phyloP scores from a whole-genome alignment of 2,329 filamentous ascomycete species.

The Cercospora janseana region DNA sequence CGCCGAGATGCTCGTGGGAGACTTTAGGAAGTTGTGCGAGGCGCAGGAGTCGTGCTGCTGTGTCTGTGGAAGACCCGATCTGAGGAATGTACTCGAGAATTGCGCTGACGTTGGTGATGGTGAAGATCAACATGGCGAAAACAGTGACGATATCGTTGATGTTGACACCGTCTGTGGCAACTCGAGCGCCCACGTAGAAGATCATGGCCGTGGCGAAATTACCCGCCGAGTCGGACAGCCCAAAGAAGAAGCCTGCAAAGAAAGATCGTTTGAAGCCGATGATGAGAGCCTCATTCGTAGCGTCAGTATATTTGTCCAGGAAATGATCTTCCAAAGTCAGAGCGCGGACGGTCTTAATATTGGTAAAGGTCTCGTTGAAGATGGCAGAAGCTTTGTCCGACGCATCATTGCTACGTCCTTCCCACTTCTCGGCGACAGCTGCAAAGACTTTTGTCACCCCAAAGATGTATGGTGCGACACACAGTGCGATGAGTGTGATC shows the following conservation, averaged over 20 bases:
- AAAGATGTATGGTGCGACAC: constrained; percentile 66
- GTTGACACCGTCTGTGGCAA: constrained; percentile 55
- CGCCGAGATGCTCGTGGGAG: constrained; percentile 60
- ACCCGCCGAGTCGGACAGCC: constrained; percentile 70
- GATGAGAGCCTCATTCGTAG: constrained; percentile 53
- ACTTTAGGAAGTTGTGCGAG: constrained; percentile 61
- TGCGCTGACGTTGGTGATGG: constrained; percentile 68
- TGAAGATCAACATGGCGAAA: constrained; percentile 80
- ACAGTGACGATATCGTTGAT: constrained; percentile 67
- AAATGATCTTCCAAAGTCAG: constrained; percentile 74
- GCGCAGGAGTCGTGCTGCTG: constrained; percentile 68
- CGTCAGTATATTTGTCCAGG: constrained; percentile 57
- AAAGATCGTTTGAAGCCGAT: constrained; percentile 65
- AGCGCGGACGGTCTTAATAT: constrained; percentile 74
- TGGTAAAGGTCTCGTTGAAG: constrained; percentile 72
- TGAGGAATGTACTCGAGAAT: constrained; percentile 77
- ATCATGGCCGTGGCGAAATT: constrained; percentile 73
- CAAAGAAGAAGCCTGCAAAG: constrained; percentile 70
- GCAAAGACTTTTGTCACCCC: constrained; percentile 65
- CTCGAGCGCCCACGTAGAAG: constrained; percentile 74
- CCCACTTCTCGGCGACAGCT: constrained; percentile 67
- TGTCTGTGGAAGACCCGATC: constrained; percentile 69
- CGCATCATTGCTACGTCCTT: constrained; percentile 63
- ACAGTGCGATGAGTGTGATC: constrained; percentile 72
- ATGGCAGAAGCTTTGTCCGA: constrained; percentile 60